Conservation (phyloP, 139 green algal species). For the Coccomyxa sp. region DNA sequence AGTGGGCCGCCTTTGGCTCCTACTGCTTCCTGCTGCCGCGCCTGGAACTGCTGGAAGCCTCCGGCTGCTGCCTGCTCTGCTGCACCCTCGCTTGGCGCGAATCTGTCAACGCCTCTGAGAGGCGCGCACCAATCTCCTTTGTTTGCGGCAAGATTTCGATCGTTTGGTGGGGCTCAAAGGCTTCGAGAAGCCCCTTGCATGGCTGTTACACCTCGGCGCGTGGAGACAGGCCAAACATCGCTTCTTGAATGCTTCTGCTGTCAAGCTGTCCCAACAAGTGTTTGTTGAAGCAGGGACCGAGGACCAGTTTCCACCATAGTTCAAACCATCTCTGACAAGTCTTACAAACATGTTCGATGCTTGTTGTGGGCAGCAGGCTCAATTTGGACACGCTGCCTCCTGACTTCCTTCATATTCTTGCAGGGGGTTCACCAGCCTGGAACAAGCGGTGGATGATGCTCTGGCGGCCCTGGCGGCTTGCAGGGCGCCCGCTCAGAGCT, state of each 20-base stretch:
- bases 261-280: too few relatives aligned
- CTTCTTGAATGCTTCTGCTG: too few relatives aligned
- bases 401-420: background rate
- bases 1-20: constrained; percentile 71
- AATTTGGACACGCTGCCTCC: too few relatives aligned
- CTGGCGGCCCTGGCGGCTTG: constrained; percentile 21
- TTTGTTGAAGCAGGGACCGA: too few relatives aligned
- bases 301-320: too few relatives aligned
- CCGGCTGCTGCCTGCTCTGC: constrained; percentile 41
- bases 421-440: constrained; percentile 11
- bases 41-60: constrained; percentile 63
- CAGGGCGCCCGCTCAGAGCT: background rate
- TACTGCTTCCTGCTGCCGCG: constrained; percentile 78
- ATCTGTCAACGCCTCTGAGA: constrained; percentile 19
- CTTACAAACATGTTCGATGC: too few relatives aligned
- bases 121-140: background rate
- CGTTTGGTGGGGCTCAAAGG: background rate
- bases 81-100: constrained; percentile 66
- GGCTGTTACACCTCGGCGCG: too few relatives aligned
- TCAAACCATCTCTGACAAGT: too few relatives aligned
- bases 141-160: too few relatives aligned
- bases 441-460: constrained; percentile 25
- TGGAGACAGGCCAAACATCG: too few relatives aligned
- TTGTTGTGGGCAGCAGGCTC: too few relatives aligned
- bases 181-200: background rate